Base-by-base conservation (phyloP, 768 basidiomycete species). In the Pulveroboletus sp. region DNA sequence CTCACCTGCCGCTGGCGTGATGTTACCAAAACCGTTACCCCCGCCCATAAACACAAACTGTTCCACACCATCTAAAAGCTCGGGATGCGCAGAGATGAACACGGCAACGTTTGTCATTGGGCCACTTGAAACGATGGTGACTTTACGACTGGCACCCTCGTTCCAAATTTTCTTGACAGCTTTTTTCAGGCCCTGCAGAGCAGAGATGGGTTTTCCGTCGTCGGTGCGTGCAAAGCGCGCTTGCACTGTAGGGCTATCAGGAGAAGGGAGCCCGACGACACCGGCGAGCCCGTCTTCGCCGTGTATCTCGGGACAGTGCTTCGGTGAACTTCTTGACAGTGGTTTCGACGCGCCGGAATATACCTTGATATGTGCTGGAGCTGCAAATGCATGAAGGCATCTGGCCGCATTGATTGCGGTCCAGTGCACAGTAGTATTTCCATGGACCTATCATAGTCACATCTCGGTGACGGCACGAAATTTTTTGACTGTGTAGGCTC, bases 91-190 rank as follows among this genome's bases (percentile, higher is more conserved):
- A 50, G 73, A 71, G 15, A 84, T 71, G 57, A 89, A 85, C 6
- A 86, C 66, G 0, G 83, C 85, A 32, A 88, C 75, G 55, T 93
- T 95, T 17, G 93, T 93, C 81, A 90, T 82, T 1, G 92, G 87
- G 0, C 92, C 92, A 4, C 78, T 83, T 1, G 90, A 89, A 1
- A 91, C 77, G 3, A 95, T 59, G 0, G 80, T 78, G 10, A 86
- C 77, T 64, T 86, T 80, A 31, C 69, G 57, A 2, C 86, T 88
- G 1, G 66, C 57, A 5, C 85, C 85, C 6, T 69, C 68, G 6
- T 79, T 75, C 85, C 85, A 85, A 0, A 72, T 69, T 8, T 73
- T 58, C 48, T 64, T 75, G 51, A 92, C 72, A 1, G 76, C 72
- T 14, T 63, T 62, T 0, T 81, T 75, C 72, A 94, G 83, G 4